Base-by-base conservation (phyloP, 495 filamentous ascomycete genomes). In the Tuber borchii region DNA sequence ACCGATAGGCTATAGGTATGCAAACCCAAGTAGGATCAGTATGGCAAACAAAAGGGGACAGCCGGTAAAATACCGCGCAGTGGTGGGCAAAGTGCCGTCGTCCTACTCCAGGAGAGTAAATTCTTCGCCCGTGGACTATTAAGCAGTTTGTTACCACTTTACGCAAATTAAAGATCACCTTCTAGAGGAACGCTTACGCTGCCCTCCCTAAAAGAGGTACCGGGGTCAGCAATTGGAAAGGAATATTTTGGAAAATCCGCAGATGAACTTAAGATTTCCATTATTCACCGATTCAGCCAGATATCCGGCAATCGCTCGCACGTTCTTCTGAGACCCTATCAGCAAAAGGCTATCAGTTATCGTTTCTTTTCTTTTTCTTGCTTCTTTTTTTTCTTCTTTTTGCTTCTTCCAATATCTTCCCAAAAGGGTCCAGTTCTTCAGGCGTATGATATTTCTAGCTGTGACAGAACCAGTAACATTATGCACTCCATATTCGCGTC, bases 181-280 rank as follows among this genome's bases (percentile, higher is more conserved):
- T 4, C 26, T 7, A 61, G 26, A 65, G 26, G 26, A 17, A 65
- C 12, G 56, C 56, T 65, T 65, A 17, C 56, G 12, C n/a, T 65
- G 56, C 6, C 14, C 56, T 65, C 16, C n/a, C 56, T 26, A 65
- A 65, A 61, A 65, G 56, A 65, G 56, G 56, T 65, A 65, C 31
- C 4, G 56, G 56, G 56, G 56, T 34, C 56, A 65, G 56, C 56
- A 65, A 65, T 65, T 65, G 56, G 56, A 17, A 65, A 34, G n/a
- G 56, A 26, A 65, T 65, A 65, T 65, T 65, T 65, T 65, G 56
- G 26, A n/a, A n/a, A 65, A 65, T 65, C 56, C 56, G 56, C 56
- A 65, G 56, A 65, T 65, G 12, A 65, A 65, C 26, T 34, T 34
- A 34, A 65, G 56, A 65, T 65, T 31, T 65, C 56, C n/a, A 65